phyloP scores from a whole-genome alignment of 73 alveolate species.

The Tetrahymena malaccensis region DNA sequence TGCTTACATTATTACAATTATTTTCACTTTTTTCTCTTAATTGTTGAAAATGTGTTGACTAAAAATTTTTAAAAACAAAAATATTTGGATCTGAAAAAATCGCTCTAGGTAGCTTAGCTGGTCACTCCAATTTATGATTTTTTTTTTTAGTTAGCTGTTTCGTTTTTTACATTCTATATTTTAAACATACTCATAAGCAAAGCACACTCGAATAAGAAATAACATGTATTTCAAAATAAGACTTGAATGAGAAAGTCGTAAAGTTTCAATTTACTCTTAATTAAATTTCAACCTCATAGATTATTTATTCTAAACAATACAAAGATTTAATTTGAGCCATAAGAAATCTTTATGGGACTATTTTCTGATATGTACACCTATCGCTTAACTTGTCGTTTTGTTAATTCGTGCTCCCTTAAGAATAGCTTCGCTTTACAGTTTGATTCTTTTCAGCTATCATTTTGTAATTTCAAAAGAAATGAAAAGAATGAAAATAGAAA shows the following conservation, averaged over 20 bases:
- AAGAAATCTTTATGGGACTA: not conserved
- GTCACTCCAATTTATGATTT: no score
- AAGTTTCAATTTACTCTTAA: not conserved
- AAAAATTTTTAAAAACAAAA: no score
- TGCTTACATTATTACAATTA: not conserved
- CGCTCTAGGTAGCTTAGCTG: no score
- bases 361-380: not conserved
- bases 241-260: not conserved
- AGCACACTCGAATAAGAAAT: not conserved
- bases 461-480: not conserved
- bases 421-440: not conserved
- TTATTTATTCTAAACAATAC: not conserved
- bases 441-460: not conserved
- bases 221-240: not conserved
- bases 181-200: not conserved
- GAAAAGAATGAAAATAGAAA: not conserved
- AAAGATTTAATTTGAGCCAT: not conserved
- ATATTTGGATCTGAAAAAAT: no score
- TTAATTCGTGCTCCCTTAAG: not conserved
- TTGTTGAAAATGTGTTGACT: not conserved
- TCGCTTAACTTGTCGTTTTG: not conserved
- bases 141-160: not conserved
- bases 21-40: not conserved
- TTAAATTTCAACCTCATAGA: not conserved
- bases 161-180: not conserved